Evolutionary conservation across 2,329 filamentous ascomycete species (phyloP).

Genomic region (Epichloe sp.): DNA sequence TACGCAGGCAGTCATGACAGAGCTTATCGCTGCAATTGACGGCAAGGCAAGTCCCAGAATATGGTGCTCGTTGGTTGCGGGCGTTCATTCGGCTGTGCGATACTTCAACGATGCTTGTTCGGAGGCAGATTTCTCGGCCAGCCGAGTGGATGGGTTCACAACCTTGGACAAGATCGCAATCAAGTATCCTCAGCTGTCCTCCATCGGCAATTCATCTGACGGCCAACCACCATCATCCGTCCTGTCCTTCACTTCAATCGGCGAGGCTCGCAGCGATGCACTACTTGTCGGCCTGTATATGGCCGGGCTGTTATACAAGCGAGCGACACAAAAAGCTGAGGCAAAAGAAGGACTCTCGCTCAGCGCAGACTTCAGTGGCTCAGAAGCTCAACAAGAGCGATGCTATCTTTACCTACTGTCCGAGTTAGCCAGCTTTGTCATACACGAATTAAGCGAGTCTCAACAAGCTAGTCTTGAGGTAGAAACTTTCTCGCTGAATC

Average conservation of each 20-base stretch:
- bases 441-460: constrained; percentile 23
- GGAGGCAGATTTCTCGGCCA: constrained; percentile 9
- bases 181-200: constrained; percentile 17
- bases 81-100: constrained; percentile 21
- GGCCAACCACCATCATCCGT: background rate
- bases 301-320: constrained; percentile 27
- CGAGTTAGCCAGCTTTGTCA: constrained; percentile 21
- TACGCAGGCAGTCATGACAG: constrained; percentile 19
- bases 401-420: constrained; percentile 25
- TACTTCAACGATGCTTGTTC: constrained; percentile 29
- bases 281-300: constrained; percentile 25
- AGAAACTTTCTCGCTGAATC: constrained; percentile 21
- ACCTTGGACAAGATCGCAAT: constrained; percentile 8
- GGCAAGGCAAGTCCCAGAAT: constrained; percentile 18
- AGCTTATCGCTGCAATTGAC: constrained; percentile 24
- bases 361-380: constrained; percentile 18
- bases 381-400: constrained; percentile 16
- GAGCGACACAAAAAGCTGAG: constrained; percentile 19
- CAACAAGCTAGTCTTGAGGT: constrained; percentile 21
- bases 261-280: constrained; percentile 23
- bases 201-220: constrained; percentile 7
- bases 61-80: constrained; percentile 25
- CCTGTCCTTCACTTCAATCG: constrained; percentile 10
- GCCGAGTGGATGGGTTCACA: constrained; percentile 9
- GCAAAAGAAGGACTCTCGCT: constrained; percentile 15